Conservation (phyloP, 768 basidiomycete species). For the Leccinellum luteum region DNA sequence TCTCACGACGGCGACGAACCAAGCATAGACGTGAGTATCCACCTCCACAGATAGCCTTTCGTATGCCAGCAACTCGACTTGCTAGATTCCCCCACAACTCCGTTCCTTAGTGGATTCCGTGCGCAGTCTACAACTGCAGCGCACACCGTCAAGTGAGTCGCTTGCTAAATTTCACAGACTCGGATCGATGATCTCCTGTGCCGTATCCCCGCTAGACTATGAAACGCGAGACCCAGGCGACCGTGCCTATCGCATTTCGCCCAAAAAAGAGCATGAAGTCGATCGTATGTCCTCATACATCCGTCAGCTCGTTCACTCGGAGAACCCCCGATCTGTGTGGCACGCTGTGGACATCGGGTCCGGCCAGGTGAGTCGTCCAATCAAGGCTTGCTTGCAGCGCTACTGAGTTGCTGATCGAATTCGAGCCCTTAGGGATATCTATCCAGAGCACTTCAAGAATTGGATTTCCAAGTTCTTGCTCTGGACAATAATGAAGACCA, state of each 20-base stretch:
- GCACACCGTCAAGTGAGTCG: conserved; percentile 17
- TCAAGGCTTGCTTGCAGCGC: not conserved
- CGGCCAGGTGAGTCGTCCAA: conserved; percentile 50
- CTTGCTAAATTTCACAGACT: not conserved
- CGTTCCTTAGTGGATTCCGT: conserved; percentile 21
- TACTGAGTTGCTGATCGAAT: not conserved
- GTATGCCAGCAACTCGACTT: not conserved
- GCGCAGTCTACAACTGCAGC: conserved; percentile 27
- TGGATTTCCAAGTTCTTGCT: conserved; percentile 53
- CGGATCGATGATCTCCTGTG: not conserved
- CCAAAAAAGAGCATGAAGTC: conserved; percentile 77
- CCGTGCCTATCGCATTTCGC: conserved; percentile 55
- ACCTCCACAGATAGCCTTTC: not conserved
- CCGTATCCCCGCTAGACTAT: conserved; percentile 1
- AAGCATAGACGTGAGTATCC: conserved; percentile 15
- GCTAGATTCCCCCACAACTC: conserved; percentile 24
- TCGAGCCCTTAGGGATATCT: conserved; percentile 51
- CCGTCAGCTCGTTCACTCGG: conserved; percentile 30
- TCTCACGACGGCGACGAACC: conserved; percentile 7
- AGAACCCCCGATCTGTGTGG: conserved; percentile 21
- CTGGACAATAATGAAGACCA: conserved; percentile 62
- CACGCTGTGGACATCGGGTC: conserved; percentile 73
- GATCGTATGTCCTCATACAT: conserved; percentile 59
- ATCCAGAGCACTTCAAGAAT: conserved; percentile 45
- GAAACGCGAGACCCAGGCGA: conserved; percentile 1